These are phyloP conservation scores for Spizellomyces sp. DNA, from an alignment of 192 early-diverging fungal species.

Conservation along the genomic window DNA sequence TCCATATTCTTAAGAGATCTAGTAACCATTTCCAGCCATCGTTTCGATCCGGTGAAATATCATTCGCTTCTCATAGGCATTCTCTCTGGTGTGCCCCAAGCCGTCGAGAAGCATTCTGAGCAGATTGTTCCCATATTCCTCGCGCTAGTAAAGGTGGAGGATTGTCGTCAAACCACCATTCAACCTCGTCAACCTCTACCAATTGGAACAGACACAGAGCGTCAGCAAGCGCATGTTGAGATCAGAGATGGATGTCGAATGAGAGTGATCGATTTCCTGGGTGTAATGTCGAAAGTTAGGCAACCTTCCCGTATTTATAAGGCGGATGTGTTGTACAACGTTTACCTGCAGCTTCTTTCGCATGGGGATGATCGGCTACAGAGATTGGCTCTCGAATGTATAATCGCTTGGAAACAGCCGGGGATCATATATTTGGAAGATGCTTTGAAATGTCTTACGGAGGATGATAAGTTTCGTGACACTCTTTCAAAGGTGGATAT, in stretches of 20 bases:
- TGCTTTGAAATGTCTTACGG: constrained; percentile 71
- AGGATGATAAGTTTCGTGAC: constrained; percentile 92
- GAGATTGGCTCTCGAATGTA: constrained; percentile 75
- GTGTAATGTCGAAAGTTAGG: constrained; percentile 67
- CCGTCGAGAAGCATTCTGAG: constrained; percentile 42
- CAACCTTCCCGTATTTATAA: constrained; percentile 61
- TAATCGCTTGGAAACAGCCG: constrained; percentile 79
- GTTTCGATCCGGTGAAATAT: constrained; percentile 42
- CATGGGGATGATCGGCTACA: constrained; percentile 84
- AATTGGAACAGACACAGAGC: background rate
- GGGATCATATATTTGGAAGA: constrained; percentile 74
- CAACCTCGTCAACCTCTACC: background rate
- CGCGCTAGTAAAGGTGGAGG: constrained; percentile 39
- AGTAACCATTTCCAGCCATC: background rate
- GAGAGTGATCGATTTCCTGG: constrained; percentile 57
- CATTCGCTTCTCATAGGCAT: constrained; percentile 35
- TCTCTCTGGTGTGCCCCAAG: constrained; percentile 35
- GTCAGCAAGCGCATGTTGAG: constrained; percentile 1
- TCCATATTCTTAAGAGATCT: background rate
- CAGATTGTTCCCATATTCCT: constrained; percentile 48
- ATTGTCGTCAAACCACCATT: constrained; percentile 38
- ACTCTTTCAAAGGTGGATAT: constrained; percentile 77
- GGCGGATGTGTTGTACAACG: constrained; percentile 54
- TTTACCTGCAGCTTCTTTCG: constrained; percentile 74
- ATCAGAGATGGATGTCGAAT: constrained; percentile 22